These are phyloP conservation scores for Citrus australasica DNA, from an alignment of 345 rosid genomes.

Conservation along the genomic window DNA sequence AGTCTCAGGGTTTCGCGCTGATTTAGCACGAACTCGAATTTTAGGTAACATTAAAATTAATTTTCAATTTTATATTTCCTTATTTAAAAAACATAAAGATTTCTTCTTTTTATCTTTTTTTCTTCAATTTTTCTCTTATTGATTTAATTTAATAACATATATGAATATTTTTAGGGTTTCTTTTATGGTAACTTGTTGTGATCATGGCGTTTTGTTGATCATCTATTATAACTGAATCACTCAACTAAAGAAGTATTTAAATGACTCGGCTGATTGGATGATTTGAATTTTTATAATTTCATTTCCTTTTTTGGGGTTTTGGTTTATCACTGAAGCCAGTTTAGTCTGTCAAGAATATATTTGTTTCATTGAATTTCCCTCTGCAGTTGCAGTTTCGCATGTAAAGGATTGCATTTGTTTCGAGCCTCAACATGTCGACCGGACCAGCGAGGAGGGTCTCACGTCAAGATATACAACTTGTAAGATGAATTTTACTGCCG, in stretches of 20 bases:
- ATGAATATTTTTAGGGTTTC: not conserved
- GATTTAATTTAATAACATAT: not conserved
- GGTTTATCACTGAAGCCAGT: not conserved
- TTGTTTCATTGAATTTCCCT: not conserved
- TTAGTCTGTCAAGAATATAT: not conserved
- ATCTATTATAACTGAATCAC: not conserved
- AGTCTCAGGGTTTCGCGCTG: not conserved
- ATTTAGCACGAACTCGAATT: not conserved
- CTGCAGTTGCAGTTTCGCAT: not conserved
- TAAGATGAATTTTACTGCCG: not conserved
- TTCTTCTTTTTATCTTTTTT: not conserved
- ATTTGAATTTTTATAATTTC: too few species aligned
- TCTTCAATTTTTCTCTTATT: not conserved
- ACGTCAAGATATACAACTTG: conserved; percentile 1
- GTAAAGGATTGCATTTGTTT: not conserved
- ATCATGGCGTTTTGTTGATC: not conserved
- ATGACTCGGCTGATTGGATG: not conserved
- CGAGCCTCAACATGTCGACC: not conserved
- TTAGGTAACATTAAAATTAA: not conserved
- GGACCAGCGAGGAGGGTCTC: conserved; percentile 1
- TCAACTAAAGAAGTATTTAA: not conserved
- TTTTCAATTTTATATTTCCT: not conserved
- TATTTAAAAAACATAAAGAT: too few species aligned
- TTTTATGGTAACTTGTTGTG: not conserved
- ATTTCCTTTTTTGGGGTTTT: not conserved